Base-by-base conservation (phyloP, 2,329 filamentous ascomycete species). In the Ophiosphaerella korrae region DNA sequence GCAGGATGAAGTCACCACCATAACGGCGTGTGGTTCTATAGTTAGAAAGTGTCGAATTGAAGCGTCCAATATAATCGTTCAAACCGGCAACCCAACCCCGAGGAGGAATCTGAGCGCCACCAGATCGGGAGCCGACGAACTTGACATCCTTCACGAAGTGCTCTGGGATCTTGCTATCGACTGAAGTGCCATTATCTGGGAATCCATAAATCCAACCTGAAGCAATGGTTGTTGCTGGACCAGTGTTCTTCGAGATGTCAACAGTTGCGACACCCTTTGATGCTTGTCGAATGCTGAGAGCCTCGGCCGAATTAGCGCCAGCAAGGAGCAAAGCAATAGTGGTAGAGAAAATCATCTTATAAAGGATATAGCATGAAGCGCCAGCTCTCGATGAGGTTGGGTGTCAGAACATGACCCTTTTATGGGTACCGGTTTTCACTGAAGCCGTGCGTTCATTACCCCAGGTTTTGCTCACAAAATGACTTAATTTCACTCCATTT, bases 161-260 rank as follows among this genome's bases (percentile, higher is more conserved):
- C 32, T 69, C 68, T 0, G 75, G 75, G 26, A 79, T 61, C 7
- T 40, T 42, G 5, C n/a, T 53, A 7, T 45, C 31, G 7, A 41
- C 77, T 42, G 75, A 71, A 42, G 68, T 64, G 1, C 59, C 41
- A 16, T 64, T 71, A 45, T 77, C 72, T 2, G 74, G 74, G 32
- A 77, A 73, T 11, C 76, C 77, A 52, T 78, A 79, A 36, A 79
- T 69, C 48, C 75, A 66, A 3, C 75, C 75, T 5, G 75, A 73
- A 5, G 75, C 76, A n/a, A 74, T 58, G 42, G 76, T 70, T 38
- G 64, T 48, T 5, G 74, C 63, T 0, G 59, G 42, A 4, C 75
- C 76, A 21, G 44, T 49, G 12, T 36, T 21, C 24, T 53, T 47
- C n/a, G 47, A 35, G 14, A 58, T 40, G 24, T 55, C 40, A 33